These are phyloP conservation scores for Spathaspora passalidarum DNA, from an alignment of 805 yeast species.

Conservation along the genomic window DNA sequence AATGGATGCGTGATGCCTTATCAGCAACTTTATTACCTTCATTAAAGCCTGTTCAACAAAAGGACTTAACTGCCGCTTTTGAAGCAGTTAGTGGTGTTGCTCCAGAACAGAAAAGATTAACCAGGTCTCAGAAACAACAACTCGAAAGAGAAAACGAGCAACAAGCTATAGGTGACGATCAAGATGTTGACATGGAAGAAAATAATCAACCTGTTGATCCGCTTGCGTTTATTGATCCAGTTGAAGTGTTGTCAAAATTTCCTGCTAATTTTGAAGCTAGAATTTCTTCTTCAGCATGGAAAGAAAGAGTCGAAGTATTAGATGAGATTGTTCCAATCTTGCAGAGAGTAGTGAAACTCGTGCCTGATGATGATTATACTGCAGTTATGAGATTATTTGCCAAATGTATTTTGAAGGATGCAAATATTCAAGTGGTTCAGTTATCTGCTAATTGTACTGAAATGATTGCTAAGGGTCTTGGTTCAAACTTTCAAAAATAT, in stretches of 20 bases:
- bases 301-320: slow-evolving; percentile 82
- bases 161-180: slow-evolving; percentile 16
- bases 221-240: slow-evolving; percentile 67
- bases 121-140: slow-evolving; percentile 52
- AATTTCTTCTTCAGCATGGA: slow-evolving; percentile 74
- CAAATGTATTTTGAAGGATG: slow-evolving; percentile 79
- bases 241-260: slow-evolving; percentile 59
- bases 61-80: slow-evolving; percentile 71
- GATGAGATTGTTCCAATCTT: slow-evolving; percentile 55
- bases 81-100: slow-evolving; percentile 40
- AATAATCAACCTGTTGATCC: slow-evolving; percentile 50
- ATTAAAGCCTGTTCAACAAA: slow-evolving; percentile 89
- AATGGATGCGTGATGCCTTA: slow-evolving; percentile 68
- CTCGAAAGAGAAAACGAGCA: slow-evolving; percentile 18
- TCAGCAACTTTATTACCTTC: slow-evolving; percentile 60
- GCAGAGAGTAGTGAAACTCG: slow-evolving; percentile 53
- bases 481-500: slow-evolving; percentile 54
- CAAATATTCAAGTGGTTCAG: slow-evolving; percentile 82
- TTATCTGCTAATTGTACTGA: slow-evolving; percentile 68
- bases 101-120: slow-evolving; percentile 53
- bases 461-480: slow-evolving; percentile 63
- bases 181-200: slow-evolving; percentile 30
- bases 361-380: slow-evolving; percentile 59
- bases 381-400: slow-evolving; percentile 61
- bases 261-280: slow-evolving; percentile 60